These are phyloP conservation scores for Phylloboletellus chloephorus DNA, from an alignment of 1,284 basidiomycete genomes.

Conservation along the genomic window DNA sequence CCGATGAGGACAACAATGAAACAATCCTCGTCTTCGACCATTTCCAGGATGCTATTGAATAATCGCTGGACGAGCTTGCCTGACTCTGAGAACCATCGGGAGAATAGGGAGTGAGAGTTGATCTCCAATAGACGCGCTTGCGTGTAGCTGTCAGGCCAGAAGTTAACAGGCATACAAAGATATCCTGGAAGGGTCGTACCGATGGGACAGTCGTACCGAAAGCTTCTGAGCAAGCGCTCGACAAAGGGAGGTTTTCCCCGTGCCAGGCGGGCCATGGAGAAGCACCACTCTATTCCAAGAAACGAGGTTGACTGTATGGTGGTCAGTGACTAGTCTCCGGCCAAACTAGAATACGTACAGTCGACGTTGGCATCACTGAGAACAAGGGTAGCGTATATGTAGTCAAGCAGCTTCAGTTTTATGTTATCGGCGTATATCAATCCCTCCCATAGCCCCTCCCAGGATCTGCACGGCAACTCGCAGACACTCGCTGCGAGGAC, in stretches of 20 bases:
- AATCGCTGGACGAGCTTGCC: slow-evolving; percentile 96
- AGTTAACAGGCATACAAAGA: slow-evolving; percentile 1
- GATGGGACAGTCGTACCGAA: slow-evolving; percentile 80
- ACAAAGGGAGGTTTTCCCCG: slow-evolving; percentile 95
- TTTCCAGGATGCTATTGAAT: slow-evolving; percentile 84
- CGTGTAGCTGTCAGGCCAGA: slow-evolving; percentile 56
- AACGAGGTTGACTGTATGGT: slow-evolving; percentile 71
- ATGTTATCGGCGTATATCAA: slow-evolving; percentile 88
- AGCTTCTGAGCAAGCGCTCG: slow-evolving; percentile 94
- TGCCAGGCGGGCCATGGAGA: slow-evolving; percentile 95
- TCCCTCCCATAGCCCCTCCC: slow-evolving; percentile 91
- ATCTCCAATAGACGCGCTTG: slow-evolving; percentile 91
- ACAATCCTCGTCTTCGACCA: slow-evolving; percentile 83
- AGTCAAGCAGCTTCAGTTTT: slow-evolving; percentile 85
- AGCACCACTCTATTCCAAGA: slow-evolving; percentile 94
- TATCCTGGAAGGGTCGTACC: slow-evolving; percentile 41
- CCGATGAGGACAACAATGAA: slow-evolving; percentile 96
- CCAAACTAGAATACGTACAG: slow-evolving; percentile 45
- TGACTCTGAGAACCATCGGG: slow-evolving; percentile 97
- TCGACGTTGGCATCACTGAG: slow-evolving; percentile 89
- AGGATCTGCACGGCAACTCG: slow-evolving; percentile 74
- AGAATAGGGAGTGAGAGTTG: slow-evolving; percentile 95
- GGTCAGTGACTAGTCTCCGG: slow-evolving; percentile 5
- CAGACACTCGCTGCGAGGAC: slow-evolving; percentile 84
- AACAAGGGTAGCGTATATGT: slow-evolving; percentile 89